Conservation (phyloP, 345 rosid species). For the Carallia pectinifolia region DNA sequence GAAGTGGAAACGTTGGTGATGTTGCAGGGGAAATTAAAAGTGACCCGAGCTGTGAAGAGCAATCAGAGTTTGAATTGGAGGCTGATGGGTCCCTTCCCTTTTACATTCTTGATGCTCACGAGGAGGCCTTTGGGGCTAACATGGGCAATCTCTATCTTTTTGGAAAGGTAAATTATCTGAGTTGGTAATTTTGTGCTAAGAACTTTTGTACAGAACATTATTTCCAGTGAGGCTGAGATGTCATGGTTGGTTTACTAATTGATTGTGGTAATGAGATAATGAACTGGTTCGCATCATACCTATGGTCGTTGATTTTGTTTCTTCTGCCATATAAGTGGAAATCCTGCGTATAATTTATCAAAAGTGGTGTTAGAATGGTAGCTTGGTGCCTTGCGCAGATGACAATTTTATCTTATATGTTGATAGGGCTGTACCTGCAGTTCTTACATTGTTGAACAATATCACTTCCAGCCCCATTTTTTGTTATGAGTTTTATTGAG, state of each 20-base stretch:
- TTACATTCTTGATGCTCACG: slow-evolving; percentile 77
- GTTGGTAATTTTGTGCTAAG: not conserved
- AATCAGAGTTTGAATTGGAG: slow-evolving; percentile 68
- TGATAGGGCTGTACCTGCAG: too few species aligned
- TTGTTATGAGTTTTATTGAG: not conserved
- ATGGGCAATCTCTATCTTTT: slow-evolving; percentile 79
- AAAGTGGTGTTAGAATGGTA: too few species aligned
- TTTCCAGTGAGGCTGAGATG: not conserved
- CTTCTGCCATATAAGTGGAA: too few species aligned
- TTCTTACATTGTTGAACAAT: too few species aligned
- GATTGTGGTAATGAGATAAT: not conserved
- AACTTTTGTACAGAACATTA: not conserved
- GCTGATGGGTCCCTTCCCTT: slow-evolving; percentile 68
- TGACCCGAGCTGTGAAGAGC: slow-evolving; percentile 36
- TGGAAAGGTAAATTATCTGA: slow-evolving; percentile 65
- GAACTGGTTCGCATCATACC: not conserved
- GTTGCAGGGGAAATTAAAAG: slow-evolving; percentile 23
- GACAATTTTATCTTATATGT: too few species aligned
- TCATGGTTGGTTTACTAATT: not conserved
- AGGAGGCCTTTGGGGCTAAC: slow-evolving; percentile 78
- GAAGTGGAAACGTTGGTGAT: slow-evolving; percentile 23
- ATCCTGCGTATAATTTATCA: too few species aligned
- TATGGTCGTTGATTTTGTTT: too few species aligned
- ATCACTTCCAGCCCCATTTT: too few species aligned
- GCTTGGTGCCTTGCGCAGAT: too few species aligned